These are phyloP conservation scores for Isabelozyma rhagii DNA, from an alignment of 805 yeast genomes.

Conservation along the genomic window DNA sequence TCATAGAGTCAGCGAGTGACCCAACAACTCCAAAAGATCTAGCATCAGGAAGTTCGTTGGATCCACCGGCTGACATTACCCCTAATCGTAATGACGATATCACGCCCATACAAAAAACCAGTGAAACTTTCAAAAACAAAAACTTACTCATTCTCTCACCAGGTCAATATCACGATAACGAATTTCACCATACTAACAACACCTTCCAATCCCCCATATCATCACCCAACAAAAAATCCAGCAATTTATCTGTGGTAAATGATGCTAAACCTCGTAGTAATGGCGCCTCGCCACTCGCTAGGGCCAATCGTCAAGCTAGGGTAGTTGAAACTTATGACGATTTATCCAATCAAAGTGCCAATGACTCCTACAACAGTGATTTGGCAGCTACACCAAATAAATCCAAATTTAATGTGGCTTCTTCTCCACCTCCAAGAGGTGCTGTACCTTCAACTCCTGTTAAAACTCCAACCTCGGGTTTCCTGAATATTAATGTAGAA, in stretches of 20 bases:
- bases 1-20: conserved; percentile 14
- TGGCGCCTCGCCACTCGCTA: conserved; percentile 40
- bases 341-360: not conserved
- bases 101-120: conserved; percentile 5
- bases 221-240: conserved; percentile 2
- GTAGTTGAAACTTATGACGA: conserved; percentile 38
- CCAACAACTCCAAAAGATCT: conserved; percentile 14
- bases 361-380: too few relatives aligned
- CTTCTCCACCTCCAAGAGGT: conserved; percentile 38
- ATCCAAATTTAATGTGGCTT: not conserved
- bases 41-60: conserved; percentile 4
- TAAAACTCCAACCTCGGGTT: conserved; percentile 6
- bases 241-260: conserved; percentile 7
- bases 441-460: conserved; percentile 26
- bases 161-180: conserved; percentile 33
- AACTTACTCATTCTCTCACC: conserved; percentile 39
- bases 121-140: conserved; percentile 15
- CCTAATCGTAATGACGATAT: not conserved
- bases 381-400: not conserved
- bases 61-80: conserved; percentile 13
- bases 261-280: conserved; percentile 22
- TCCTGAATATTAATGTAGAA: conserved; percentile 10
- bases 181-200: conserved; percentile 20
- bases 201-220: conserved; percentile 2
- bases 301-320: conserved; percentile 42